phyloP scores from a whole-genome alignment of 1,139 yeast species.

The Yamadazyma pseudoaaseri region DNA sequence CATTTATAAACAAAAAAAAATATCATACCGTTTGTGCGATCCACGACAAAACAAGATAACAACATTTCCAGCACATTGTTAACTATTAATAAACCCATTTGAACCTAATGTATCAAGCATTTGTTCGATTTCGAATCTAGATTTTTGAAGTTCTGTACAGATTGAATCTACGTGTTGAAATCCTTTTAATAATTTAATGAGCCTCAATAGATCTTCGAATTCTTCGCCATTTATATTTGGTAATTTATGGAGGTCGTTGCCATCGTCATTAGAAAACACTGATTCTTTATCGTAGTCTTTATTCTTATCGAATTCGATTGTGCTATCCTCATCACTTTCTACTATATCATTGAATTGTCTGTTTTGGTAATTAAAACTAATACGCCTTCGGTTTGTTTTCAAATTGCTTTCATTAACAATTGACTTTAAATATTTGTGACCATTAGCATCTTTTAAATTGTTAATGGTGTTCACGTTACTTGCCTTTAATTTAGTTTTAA shows the following conservation, averaged over 20 bases:
- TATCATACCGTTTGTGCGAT: background rate
- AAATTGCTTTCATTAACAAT: constrained; percentile 30
- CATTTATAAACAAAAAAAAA: constrained; percentile 3
- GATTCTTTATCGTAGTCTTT: constrained; percentile 20
- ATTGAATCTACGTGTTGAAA: constrained; percentile 70
- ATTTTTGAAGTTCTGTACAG: constrained; percentile 63
- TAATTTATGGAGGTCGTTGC: constrained; percentile 14
- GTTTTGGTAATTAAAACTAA: constrained; percentile 32
- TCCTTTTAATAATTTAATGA: constrained; percentile 51
- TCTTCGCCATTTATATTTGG: constrained; percentile 19
- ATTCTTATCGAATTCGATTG: background rate
- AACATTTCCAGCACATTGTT: constrained; percentile 3
- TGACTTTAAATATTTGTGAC: constrained; percentile 20
- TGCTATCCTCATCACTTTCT: constrained; percentile 11
- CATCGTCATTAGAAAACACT: constrained; percentile 3
- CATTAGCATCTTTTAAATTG: constrained; percentile 7
- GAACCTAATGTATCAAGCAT: constrained; percentile 46
- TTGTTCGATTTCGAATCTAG: constrained; percentile 54
- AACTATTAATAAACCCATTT: constrained; percentile 42
- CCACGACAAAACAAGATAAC: background rate
- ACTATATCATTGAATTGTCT: constrained; percentile 9
- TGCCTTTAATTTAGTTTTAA: constrained; percentile 11
- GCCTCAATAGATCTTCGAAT: constrained; percentile 24
- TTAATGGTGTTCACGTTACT: constrained; percentile 13
- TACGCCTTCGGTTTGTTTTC: constrained; percentile 27